Base-by-base conservation (phyloP, 352 stramenopile species). In the Plasmopara muralis region DNA sequence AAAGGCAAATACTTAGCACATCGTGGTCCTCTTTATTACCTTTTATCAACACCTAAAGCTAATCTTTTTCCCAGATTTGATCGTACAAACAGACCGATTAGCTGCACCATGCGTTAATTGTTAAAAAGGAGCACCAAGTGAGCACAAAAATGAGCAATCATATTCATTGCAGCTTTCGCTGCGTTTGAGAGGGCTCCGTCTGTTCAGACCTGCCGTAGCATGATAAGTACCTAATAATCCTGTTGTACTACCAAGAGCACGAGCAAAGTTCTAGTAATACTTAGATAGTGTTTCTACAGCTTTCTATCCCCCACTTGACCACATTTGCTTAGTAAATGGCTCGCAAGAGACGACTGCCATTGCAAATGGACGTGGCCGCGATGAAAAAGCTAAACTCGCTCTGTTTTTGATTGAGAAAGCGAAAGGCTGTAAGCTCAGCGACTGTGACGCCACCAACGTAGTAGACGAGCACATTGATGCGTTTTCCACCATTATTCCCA, bases 391-490 rank as follows among this genome's bases (percentile, higher is more conserved):
- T 55, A 53, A 72, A 87, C 35, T 84, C 55, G 46, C 49, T 57
- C 55, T 93, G 79, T 40, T 64, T 77, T 20, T 73, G 55, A 51
- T 93, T 93, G 16, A 93, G 53, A 47, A 72, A 90, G 12, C 84
- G 77, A 43, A 77, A 83, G 25, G 84, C 85, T 9, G 80, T 83
- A 7, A 95, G 64, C 50, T 93, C 85, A 0, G 83, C 85, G 35
- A 91, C 81, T 0, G 85, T 93, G 38, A 93, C 70, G 5, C 85
- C 85, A 13, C 85, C 85, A 7, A 91, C 61, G 53, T 90, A 95
- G 43, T 90, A 93, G 43, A 93, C 83, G 35, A 95, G 61, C 40
- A 93, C 74, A 40, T 70, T 55, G 9, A 31, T 57, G n/a, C 43
- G 56, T 40, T 54, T 62, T 34, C 38, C 39, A 42, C 37, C 29